Conservation (phyloP, 352 stramenopile genomes). For the Pythium phragmitis region DNA sequence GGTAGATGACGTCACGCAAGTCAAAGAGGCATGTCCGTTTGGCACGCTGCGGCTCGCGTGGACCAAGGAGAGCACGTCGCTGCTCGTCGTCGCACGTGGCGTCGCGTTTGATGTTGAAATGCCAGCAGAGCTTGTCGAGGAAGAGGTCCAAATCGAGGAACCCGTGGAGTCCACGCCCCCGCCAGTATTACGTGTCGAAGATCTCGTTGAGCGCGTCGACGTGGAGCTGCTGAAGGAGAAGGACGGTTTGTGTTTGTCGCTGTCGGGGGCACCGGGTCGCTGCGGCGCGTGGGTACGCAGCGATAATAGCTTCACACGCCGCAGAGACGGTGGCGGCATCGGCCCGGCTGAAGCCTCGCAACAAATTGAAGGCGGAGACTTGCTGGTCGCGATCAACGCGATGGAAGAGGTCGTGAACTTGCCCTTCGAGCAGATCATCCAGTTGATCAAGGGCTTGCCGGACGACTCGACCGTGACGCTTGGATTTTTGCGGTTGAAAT, state of each 20-base stretch:
- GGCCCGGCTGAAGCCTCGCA: slow-evolving; percentile 64
- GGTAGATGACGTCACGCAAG: slow-evolving; percentile 8
- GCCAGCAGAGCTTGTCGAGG: slow-evolving; percentile 5
- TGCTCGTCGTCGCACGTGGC: slow-evolving; percentile 62
- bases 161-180: slow-evolving; percentile 9
- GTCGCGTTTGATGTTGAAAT: slow-evolving; percentile 40
- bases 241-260: slow-evolving; percentile 76
- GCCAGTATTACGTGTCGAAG: slow-evolving; percentile 9
- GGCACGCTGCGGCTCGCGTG: slow-evolving; percentile 63
- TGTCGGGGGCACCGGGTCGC: slow-evolving; percentile 68
- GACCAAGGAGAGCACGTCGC: slow-evolving; percentile 54
- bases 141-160: not conserved
- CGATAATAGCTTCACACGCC: slow-evolving; percentile 67
- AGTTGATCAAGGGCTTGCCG: slow-evolving; percentile 55
- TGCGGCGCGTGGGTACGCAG: slow-evolving; percentile 81
- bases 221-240: slow-evolving; percentile 55
- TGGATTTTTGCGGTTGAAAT: slow-evolving; percentile 59
- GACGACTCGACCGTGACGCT: slow-evolving; percentile 44
- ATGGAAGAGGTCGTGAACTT: slow-evolving; percentile 48
- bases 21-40: slow-evolving; percentile 61
- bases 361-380: slow-evolving; percentile 57
- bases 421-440: slow-evolving; percentile 73
- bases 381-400: slow-evolving; percentile 72
- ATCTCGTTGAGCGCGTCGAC: slow-evolving; percentile 48
- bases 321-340: slow-evolving; percentile 36